A percentile compares a stretch with the other conserved stretches of the same genome.
Conservation (phyloP, 2,329 filamentous ascomycete genomes). For the Epichloe aotearoae region DNA sequence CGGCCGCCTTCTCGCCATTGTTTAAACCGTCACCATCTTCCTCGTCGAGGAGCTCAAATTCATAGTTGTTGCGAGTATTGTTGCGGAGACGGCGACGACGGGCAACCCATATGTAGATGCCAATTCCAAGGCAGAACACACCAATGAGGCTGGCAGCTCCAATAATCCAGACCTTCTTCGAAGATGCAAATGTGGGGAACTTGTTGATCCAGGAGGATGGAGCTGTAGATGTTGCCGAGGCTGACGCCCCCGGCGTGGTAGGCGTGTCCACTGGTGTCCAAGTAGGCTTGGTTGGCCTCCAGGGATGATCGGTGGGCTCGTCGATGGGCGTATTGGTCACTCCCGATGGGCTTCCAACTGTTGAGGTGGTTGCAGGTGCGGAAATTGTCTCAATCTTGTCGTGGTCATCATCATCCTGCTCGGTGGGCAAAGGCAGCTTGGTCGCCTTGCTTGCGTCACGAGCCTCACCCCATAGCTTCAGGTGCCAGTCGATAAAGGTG, state of each 20-base stretch:
- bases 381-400: slow-evolving; percentile 42
- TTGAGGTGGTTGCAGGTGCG: slow-evolving; percentile 13
- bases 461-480: slow-evolving; percentile 87
- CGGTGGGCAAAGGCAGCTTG: slow-evolving; percentile 68
- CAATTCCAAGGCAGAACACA: slow-evolving; percentile 68
- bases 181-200: slow-evolving; percentile 83
- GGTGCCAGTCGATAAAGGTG: slow-evolving; percentile 77
- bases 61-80: slow-evolving; percentile 69
- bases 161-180: slow-evolving; percentile 87
- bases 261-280: background rate
- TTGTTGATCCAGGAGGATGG: slow-evolving; percentile 65
- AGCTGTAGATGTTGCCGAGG: slow-evolving; percentile 13
- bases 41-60: slow-evolving; percentile 85
- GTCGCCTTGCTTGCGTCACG: slow-evolving; percentile 62
- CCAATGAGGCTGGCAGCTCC: slow-evolving; percentile 74
- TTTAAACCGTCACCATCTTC: slow-evolving; percentile 53
- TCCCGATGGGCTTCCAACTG: slow-evolving; percentile 35
- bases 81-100: slow-evolving; percentile 64
- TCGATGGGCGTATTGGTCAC: slow-evolving; percentile 25
- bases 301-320: slow-evolving; percentile 48
- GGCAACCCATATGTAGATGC: slow-evolving; percentile 69
- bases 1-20: slow-evolving; percentile 30
- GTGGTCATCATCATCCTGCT: slow-evolving; percentile 74
- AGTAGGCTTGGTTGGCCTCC: slow-evolving; percentile 43
- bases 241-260: background rate